Conservation (phyloP, 345 rosid species). For the Eucalyptus pumila region DNA sequence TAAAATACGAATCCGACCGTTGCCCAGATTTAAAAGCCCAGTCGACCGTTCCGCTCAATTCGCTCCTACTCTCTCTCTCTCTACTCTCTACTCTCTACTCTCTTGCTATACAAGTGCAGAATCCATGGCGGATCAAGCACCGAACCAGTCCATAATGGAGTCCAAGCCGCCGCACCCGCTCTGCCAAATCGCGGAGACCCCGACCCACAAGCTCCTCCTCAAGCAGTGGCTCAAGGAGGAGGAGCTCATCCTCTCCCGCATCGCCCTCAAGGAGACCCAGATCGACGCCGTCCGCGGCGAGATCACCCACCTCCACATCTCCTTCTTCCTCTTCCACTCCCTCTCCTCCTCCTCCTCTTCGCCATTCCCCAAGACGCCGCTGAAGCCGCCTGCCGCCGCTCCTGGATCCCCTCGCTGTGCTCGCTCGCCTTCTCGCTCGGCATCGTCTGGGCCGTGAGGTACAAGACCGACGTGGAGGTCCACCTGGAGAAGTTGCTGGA, state of each 20-base stretch:
- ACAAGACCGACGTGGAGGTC: slow-evolving; percentile 63
- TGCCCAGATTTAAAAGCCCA: background rate
- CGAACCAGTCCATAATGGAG: slow-evolving; percentile 14
- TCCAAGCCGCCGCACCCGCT: slow-evolving; percentile 61
- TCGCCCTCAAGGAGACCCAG: slow-evolving; percentile 63
- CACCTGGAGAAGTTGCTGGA: slow-evolving; percentile 71
- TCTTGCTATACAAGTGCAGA: background rate
- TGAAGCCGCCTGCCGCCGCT: slow-evolving; percentile 3
- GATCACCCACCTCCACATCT: background rate
- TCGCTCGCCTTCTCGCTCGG: slow-evolving; percentile 64
- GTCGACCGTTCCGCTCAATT: slow-evolving; percentile 9
- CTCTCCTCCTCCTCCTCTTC: background rate
- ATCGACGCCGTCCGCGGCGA: slow-evolving; percentile 9
- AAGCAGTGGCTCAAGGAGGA: slow-evolving; percentile 97
- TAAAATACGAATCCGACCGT: background rate
- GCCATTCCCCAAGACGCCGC: slow-evolving; percentile 7
- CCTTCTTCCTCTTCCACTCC: background rate
- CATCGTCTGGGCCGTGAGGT: slow-evolving; percentile 74
- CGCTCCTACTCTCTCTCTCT: background rate
- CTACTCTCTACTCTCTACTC: background rate
- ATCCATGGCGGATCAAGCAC: background rate
- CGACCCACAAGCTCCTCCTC: slow-evolving; percentile 86
- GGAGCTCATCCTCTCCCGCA: slow-evolving; percentile 65
- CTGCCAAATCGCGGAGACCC: slow-evolving; percentile 82
- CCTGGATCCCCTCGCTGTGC: slow-evolving; percentile 81